phyloP scores from a whole-genome alignment of 306 rosid species.

The Prosopis cineraria region DNA sequence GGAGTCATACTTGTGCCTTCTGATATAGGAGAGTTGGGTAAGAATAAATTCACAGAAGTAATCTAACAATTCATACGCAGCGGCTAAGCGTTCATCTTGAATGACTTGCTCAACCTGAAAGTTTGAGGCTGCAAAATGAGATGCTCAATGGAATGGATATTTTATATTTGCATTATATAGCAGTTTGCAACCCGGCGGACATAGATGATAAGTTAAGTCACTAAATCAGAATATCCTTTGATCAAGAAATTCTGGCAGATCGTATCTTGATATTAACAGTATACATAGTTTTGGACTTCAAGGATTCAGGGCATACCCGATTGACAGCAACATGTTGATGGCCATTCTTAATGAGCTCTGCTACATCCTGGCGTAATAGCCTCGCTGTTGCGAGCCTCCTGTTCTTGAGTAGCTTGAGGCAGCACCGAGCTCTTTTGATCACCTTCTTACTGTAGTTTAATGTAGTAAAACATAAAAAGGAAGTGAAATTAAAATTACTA shows the following conservation, averaged over 20 bases:
- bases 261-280: neutral
- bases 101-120: constrained; percentile 73
- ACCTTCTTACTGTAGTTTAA: constrained; percentile 64
- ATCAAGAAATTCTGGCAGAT: neutral
- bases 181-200: neutral
- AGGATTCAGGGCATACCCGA: constrained; percentile 44
- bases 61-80: constrained; percentile 65
- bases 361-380: constrained; percentile 58
- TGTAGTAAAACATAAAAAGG: neutral
- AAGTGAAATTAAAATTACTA: neutral
- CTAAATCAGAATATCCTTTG: neutral
- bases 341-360: constrained; percentile 56
- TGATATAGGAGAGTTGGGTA: constrained; percentile 55
- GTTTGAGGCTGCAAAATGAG: neutral
- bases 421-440: constrained; percentile 56
- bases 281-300: neutral
- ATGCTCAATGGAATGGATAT: neutral
- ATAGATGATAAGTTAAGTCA: neutral
- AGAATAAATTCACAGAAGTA: constrained; percentile 65
- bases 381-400: constrained; percentile 56
- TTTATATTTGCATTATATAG: neutral
- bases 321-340: constrained; percentile 54
- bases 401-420: constrained; percentile 64
- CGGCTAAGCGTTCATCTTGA: constrained; percentile 52
- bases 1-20: constrained; percentile 64